Conservation (phyloP, 2,329 filamentous ascomycete species). For the Phyllosticta citriasiana region DNA sequence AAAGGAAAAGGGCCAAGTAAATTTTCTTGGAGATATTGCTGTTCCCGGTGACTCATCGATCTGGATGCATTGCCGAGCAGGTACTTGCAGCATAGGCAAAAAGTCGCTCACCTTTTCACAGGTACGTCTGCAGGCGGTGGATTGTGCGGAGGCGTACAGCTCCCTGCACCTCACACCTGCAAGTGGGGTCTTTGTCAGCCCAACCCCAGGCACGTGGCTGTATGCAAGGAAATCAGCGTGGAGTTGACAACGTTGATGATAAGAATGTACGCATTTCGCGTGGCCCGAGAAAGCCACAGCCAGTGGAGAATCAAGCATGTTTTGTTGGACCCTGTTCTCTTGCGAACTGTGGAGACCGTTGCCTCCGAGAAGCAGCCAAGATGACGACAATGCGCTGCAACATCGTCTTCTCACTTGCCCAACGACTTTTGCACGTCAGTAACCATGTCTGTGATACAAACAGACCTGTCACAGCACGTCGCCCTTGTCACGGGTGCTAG, state of each 20-base stretch:
- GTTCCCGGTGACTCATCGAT: background rate
- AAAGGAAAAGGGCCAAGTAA: background rate
- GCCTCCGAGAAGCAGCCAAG: background rate
- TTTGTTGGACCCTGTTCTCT: background rate
- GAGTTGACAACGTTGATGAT: background rate
- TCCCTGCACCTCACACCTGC: background rate
- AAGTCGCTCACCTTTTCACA: background rate
- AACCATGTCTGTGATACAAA: conserved; percentile 9
- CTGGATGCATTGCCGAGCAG: background rate
- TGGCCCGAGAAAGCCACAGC: background rate
- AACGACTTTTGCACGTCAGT: background rate
- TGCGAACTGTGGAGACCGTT: background rate
- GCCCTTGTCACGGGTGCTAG: conserved; percentile 34
- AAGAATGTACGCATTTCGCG: background rate
- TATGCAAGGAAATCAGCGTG: background rate
- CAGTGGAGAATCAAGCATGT: background rate
- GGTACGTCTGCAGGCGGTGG: background rate
- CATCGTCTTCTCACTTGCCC: background rate
- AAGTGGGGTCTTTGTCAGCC: background rate
- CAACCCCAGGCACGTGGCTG: background rate
- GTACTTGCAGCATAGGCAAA: background rate
- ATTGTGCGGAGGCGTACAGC: background rate
- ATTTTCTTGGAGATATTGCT: background rate
- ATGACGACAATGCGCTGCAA: background rate
- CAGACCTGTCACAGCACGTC: conserved; percentile 17